These are phyloP conservation scores for Phytophthora crassamura DNA, from an alignment of 352 stramenopile species.

Conservation along the genomic window DNA sequence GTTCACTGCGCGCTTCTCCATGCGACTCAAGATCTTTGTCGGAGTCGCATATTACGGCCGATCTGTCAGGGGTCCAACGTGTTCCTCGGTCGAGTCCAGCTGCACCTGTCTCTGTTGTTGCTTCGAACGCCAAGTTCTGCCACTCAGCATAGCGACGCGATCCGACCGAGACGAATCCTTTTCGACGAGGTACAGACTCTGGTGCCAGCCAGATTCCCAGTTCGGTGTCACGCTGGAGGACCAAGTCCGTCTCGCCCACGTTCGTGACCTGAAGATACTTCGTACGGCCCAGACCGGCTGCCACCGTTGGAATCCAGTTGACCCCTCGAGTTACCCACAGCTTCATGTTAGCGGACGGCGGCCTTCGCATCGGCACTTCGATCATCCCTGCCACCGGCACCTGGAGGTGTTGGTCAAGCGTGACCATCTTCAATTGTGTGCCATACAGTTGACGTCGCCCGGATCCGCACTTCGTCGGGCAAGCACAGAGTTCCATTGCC, in stretches of 20 bases:
- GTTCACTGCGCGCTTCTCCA: too few relatives aligned
- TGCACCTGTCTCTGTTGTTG: conserved; percentile 13
- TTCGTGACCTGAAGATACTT: conserved; percentile 16
- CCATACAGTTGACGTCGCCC: conserved; percentile 4
- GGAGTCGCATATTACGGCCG: too few relatives aligned
- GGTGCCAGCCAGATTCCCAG: conserved; percentile 10
- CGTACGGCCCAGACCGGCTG: neutral
- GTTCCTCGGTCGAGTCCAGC: too few relatives aligned
- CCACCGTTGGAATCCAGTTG: conserved; percentile 8
- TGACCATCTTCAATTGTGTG: neutral
- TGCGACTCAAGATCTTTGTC: too few relatives aligned
- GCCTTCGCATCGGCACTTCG: neutral
- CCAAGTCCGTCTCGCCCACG: neutral
- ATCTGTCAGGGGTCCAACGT: too few relatives aligned
- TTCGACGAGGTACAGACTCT: conserved; percentile 5
- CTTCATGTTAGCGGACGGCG: neutral
- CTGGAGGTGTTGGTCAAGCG: neutral
- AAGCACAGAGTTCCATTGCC: neutral
- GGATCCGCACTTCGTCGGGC: conserved; percentile 15
- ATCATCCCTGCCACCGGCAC: neutral
- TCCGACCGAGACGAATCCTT: conserved; percentile 9
- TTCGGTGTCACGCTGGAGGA: neutral
- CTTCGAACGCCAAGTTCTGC: conserved; percentile 11
- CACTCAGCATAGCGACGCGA: conserved; percentile 19
- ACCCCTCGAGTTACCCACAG: conserved; percentile 11